Evolutionary conservation across 306 rosid species (phyloP), one percentile per base, ranked within the genome.

Genomic region (Arachis stenosperma): DNA sequence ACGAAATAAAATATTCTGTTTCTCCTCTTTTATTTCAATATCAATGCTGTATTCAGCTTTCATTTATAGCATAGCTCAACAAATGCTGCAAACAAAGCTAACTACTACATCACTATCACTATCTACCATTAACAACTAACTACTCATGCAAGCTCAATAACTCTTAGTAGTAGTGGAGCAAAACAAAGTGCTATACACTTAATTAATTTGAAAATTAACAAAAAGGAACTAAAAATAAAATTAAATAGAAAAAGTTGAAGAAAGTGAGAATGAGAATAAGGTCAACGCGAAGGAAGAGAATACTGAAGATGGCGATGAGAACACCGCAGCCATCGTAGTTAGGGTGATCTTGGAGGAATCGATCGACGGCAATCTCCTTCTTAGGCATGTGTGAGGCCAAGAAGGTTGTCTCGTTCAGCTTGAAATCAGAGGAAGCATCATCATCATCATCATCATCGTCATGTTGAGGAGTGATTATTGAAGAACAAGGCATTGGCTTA

Each of bases 371-470:
- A 65, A 88, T 94, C 83, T 94, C 98, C 73, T 87, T 84, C 90
- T 91, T 94, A 47, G 98, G 98, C 98, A 94, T 94, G 81, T 89
- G 94, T 22, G 98, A 94, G 55, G 97, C 95, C 39, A 94, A 59
- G 80, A 94, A 94, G 14, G 90, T 86, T 0, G 95, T 89, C 60
- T 94, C 98, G 82, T 76, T 91, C 17, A 17, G 0, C 17, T 17
- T 17, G 17, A 17, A 17, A 17, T 17, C 17, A 17, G 17, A 17
- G 17, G 79, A 74, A 17, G 11, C 83, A 68, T 17, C 17, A 17
- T 17, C 17, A 17, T 17, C 17, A 17, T 74, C 67, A 11, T 11
- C 17, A 6, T 6, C 17, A 6, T 51, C 17, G 53, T 48, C 12
- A 14, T 48, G 13, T 0, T 4, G 0, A 51, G 17, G 7, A 2